Percentiles rank a stretch among this genome's conserved stretches.
Conservation (phyloP, 2,329 filamentous ascomycete genomes). For the Cylindrodendrum hubeiense region DNA sequence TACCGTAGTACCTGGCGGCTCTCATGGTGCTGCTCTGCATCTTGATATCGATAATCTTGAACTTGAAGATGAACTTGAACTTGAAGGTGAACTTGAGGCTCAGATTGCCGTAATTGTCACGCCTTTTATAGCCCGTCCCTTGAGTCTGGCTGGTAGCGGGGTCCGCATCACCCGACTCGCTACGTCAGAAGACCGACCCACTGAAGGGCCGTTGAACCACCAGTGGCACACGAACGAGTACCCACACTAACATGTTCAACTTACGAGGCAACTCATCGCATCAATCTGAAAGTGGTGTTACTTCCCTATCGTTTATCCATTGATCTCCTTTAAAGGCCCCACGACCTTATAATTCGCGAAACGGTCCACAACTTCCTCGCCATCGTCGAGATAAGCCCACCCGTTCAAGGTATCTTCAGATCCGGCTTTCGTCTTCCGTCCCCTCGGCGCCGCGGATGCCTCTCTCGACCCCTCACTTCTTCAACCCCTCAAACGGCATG, state of each 20-base stretch:
- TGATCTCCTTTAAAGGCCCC: not conserved
- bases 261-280: not conserved
- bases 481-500: not conserved
- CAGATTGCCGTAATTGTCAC: not conserved
- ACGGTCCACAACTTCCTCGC: not conserved
- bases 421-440: not conserved
- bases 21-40: conserved; percentile 55
- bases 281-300: not conserved
- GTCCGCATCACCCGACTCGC: conserved; percentile 28
- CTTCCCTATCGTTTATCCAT: not conserved
- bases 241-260: not conserved
- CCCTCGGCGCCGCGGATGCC: not conserved
- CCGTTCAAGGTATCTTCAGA: not conserved
- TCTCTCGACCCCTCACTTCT: not conserved
- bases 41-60: not conserved
- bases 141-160: not conserved
- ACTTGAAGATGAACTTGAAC: not conserved
- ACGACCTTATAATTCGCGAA: not conserved
- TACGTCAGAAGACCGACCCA: conserved; percentile 34
- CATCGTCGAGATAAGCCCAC: not conserved
- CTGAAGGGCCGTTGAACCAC: not conserved
- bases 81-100: not conserved
- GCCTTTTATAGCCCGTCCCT: conserved; percentile 30
- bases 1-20: conserved; percentile 67
- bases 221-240: not conserved